Percentiles rank a stretch among this genome's conserved stretches.
phyloP scores from a whole-genome alignment of 2,329 filamentous ascomycete species.

The Penicillium sp. region DNA sequence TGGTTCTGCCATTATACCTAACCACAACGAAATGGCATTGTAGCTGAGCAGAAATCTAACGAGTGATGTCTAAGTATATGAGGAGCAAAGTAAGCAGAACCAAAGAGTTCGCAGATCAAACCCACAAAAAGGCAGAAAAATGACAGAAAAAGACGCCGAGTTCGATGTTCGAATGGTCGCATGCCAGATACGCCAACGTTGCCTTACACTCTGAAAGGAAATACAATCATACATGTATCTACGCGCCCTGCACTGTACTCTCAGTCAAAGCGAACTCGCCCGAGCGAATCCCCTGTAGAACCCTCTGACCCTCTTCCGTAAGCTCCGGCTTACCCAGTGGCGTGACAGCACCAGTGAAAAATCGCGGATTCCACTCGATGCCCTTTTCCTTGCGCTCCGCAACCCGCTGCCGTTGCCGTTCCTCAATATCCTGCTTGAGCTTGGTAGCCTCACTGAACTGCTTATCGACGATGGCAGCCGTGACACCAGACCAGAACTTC shows the following conservation, averaged over 20 bases:
- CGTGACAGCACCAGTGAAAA: conserved; percentile 67
- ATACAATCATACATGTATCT: conserved; percentile 15
- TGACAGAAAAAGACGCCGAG: conserved; percentile 15
- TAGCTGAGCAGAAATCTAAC: conserved; percentile 2
- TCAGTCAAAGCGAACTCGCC: conserved; percentile 50
- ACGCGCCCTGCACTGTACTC: conserved; percentile 34
- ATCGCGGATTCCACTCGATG: conserved; percentile 76
- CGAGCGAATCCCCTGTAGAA: conserved; percentile 54
- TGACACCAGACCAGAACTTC: conserved; percentile 82
- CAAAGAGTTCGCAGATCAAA: background rate
- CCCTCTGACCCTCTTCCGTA: conserved; percentile 58
- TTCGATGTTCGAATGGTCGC: conserved; percentile 15
- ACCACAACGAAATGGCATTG: background rate
- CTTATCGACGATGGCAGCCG: conserved; percentile 75
- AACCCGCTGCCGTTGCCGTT: conserved; percentile 79
- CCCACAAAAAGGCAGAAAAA: background rate
- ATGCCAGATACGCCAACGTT: conserved; percentile 28
- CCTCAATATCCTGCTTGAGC: conserved; percentile 87
- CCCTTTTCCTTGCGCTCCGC: conserved; percentile 69
- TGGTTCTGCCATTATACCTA: background rate
- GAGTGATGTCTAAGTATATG: conserved; percentile 19
- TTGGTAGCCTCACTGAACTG: conserved; percentile 80
- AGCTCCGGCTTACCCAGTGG: conserved; percentile 60
- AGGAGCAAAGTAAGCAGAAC: conserved; percentile 5
- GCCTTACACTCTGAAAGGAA: conserved; percentile 8